A percentile compares a stretch with the other conserved stretches of the same genome.
Evolutionary conservation across 805 yeast species (phyloP).

Genomic region (Teunomyces kruisii): DNA sequence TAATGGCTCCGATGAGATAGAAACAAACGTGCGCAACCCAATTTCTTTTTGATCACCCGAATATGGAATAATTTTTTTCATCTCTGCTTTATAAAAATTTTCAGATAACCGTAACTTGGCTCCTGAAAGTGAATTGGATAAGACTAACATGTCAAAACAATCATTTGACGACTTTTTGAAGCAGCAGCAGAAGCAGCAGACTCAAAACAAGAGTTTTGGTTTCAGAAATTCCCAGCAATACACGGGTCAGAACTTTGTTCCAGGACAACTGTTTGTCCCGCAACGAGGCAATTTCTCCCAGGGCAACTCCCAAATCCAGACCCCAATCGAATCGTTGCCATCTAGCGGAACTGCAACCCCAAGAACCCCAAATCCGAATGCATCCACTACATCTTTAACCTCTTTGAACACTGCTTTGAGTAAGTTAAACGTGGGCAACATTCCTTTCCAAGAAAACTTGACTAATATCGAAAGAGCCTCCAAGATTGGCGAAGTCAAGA

Average conservation of each 20-base stretch:
- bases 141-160: slow-evolving; percentile 11
- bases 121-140: neutral
- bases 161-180: slow-evolving; percentile 55
- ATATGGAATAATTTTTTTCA: neutral
- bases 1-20: neutral
- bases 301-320: slow-evolving; percentile 8
- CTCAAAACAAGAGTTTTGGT: slow-evolving; percentile 30
- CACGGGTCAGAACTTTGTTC: neutral
- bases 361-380: slow-evolving; percentile 31
- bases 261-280: too few species aligned
- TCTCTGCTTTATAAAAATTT: slow-evolving; percentile 3
- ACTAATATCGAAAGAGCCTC: slow-evolving; percentile 50
- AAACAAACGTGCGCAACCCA: slow-evolving; percentile 1
- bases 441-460: slow-evolving; percentile 67
- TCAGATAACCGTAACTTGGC: neutral
- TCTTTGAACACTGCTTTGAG: slow-evolving; percentile 70
- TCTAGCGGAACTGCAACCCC: slow-evolving; percentile 39
- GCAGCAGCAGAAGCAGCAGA: slow-evolving; percentile 39
- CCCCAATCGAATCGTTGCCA: slow-evolving; percentile 30
- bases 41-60: neutral
- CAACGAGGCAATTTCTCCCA: neutral
- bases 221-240: slow-evolving; percentile 2
- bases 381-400: slow-evolving; percentile 71
- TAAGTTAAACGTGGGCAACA: slow-evolving; percentile 51
- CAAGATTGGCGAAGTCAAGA: slow-evolving; percentile 53